Evolutionary conservation across 2,329 filamentous ascomycete species (phyloP).

Genomic region (Tolypocladium sp.): DNA sequence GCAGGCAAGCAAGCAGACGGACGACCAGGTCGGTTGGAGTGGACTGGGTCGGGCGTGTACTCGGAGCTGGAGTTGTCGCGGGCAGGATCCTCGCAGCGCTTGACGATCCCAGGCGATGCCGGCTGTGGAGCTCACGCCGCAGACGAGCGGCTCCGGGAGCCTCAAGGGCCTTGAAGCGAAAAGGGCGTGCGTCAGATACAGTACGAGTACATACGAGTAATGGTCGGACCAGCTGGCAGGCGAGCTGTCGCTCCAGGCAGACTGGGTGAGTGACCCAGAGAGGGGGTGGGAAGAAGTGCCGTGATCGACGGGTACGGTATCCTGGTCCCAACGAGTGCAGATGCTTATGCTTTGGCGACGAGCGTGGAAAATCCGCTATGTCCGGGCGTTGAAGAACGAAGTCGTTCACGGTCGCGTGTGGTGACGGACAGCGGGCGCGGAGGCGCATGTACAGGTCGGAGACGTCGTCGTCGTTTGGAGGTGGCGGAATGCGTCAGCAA

Average conservation of each 20-base stretch:
- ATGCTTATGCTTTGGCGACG: background rate
- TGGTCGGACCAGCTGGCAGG: background rate
- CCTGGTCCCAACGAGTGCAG: background rate
- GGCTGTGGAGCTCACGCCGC: background rate
- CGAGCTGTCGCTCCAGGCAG: background rate
- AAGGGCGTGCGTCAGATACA: slow-evolving; percentile 1
- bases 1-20: background rate
- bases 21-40: background rate
- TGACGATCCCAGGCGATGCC: background rate
- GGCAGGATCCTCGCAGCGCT: background rate
- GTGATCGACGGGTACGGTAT: background rate
- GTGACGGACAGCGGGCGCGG: background rate
- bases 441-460: background rate
- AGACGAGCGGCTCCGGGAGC: background rate
- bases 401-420: background rate
- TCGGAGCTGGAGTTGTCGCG: background rate
- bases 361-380: background rate
- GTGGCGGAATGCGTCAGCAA: background rate
- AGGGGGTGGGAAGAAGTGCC: background rate
- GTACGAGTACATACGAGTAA: no score
- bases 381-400: background rate
- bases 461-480: background rate
- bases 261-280: background rate
- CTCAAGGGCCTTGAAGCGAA: background rate
- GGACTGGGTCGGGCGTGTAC: background rate